These are phyloP conservation scores for Panus rudis DNA, from an alignment of 768 basidiomycete species.

Conservation along the genomic window DNA sequence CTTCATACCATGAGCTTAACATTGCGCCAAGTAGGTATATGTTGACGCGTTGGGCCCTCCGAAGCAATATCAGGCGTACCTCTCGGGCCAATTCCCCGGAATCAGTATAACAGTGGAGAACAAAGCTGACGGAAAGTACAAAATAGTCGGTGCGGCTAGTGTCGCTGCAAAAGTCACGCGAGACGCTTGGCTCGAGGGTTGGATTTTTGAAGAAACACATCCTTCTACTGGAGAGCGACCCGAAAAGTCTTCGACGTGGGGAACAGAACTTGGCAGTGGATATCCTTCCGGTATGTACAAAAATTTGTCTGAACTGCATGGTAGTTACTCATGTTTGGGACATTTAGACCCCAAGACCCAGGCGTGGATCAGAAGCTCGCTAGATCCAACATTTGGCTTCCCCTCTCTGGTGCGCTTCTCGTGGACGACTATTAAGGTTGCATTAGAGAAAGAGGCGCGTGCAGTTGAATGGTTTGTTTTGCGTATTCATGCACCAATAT, in stretches of 20 bases:
- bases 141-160: slow-evolving; percentile 94
- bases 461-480: slow-evolving; percentile 66
- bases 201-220: slow-evolving; percentile 68
- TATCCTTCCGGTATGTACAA: slow-evolving; percentile 75
- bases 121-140: slow-evolving; percentile 95
- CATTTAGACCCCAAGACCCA: slow-evolving; percentile 83
- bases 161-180: slow-evolving; percentile 98
- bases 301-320: neutral
- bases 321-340: neutral
- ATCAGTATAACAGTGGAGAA: slow-evolving; percentile 83
- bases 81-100: slow-evolving; percentile 74
- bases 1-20: neutral
- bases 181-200: slow-evolving; percentile 82
- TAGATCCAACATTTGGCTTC: slow-evolving; percentile 89
- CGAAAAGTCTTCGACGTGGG: slow-evolving; percentile 21
- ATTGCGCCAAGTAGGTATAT: slow-evolving; percentile 51
- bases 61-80: slow-evolving; percentile 75
- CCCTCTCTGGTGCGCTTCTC: slow-evolving; percentile 89
- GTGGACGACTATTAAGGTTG: slow-evolving; percentile 88
- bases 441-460: slow-evolving; percentile 76
- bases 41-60: slow-evolving; percentile 94
- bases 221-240: slow-evolving; percentile 14
- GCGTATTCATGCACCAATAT: neutral
- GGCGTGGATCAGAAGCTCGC: slow-evolving; percentile 66
- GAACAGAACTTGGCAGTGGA: slow-evolving; percentile 60